Conservation (phyloP, 2,329 filamentous ascomycete genomes). For the Fusarium humuli region DNA sequence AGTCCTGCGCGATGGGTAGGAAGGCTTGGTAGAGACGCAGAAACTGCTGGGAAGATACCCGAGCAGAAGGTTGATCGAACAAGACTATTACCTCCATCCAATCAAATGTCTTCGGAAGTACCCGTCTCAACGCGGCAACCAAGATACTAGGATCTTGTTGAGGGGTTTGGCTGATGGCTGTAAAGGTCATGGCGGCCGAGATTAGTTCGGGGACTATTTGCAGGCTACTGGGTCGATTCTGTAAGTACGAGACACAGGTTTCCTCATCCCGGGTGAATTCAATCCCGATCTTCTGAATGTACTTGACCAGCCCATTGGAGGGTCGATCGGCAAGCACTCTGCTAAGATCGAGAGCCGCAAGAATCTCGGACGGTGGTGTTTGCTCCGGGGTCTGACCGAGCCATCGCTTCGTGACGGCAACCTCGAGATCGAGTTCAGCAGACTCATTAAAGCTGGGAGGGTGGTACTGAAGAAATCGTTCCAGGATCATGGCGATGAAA, state of each 20-base stretch:
- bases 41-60: conserved; percentile 84
- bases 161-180: conserved; percentile 68
- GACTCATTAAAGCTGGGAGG: conserved; percentile 86
- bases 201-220: conserved; percentile 85
- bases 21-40: conserved; percentile 83
- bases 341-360: conserved; percentile 76
- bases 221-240: conserved; percentile 63
- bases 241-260: conserved; percentile 66
- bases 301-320: conserved; percentile 68
- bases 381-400: conserved; percentile 65
- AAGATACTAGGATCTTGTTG: conserved; percentile 65
- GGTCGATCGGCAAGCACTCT: conserved; percentile 71
- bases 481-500: conserved; percentile 83
- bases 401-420: conserved; percentile 77
- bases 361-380: conserved; percentile 75
- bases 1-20: conserved; percentile 74
- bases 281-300: conserved; percentile 79
- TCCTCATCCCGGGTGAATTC: conserved; percentile 83
- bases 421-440: conserved; percentile 75
- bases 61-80: conserved; percentile 83
- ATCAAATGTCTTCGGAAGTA: conserved; percentile 72
- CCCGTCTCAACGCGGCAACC: conserved; percentile 71
- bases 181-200: conserved; percentile 79
- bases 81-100: conserved; percentile 78
- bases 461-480: conserved; percentile 87